phyloP scores from a whole-genome alignment of 2,329 filamentous ascomycete genomes.

The Ascochyta fabae region DNA sequence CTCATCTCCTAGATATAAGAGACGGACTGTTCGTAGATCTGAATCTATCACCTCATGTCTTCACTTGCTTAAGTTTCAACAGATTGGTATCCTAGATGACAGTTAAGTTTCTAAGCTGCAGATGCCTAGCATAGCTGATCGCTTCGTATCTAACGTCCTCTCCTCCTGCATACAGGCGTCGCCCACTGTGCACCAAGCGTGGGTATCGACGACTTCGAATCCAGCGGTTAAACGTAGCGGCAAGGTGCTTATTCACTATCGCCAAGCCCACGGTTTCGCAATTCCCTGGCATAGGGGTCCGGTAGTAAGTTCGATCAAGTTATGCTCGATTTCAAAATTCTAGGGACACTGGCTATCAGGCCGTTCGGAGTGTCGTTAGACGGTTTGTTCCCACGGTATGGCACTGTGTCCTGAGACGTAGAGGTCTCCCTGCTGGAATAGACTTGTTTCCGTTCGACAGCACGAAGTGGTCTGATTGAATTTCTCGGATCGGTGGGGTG shows the following conservation, averaged over 20 bases:
- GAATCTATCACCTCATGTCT: fast-evolving
- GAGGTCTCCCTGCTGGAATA: constrained; percentile 63
- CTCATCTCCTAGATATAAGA: too few species aligned
- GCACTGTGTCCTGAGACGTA: constrained; percentile 61
- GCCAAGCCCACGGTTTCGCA: constrained; percentile 66
- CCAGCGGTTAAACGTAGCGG: constrained; percentile 57
- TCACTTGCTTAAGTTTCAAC: too few species aligned
- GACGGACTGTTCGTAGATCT: too few species aligned
- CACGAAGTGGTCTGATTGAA: constrained; percentile 68
- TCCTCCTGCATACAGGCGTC: constrained; percentile 65
- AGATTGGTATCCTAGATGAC: constrained; percentile 65
- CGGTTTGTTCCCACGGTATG: constrained; percentile 64
- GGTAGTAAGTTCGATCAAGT: constrained; percentile 65
- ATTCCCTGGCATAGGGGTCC: constrained; percentile 66
- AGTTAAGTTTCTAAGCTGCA: constrained; percentile 61
- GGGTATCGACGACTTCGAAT: constrained; percentile 57
- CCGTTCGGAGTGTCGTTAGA: constrained; percentile 59
- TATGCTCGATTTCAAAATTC: constrained; percentile 64
- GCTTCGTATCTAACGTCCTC: constrained; percentile 58
- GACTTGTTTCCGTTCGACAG: constrained; percentile 65
- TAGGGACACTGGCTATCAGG: constrained; percentile 60
- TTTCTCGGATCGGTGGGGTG: constrained; percentile 60
- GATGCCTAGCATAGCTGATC: constrained; percentile 62
- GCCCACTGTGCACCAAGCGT: constrained; percentile 63
- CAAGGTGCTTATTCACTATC: constrained; percentile 63